A percentile compares a stretch with the other conserved stretches of the same genome.
These are phyloP conservation scores for Noccaea caerulescens DNA, from an alignment of 345 rosid species.

Conservation along the genomic window DNA sequence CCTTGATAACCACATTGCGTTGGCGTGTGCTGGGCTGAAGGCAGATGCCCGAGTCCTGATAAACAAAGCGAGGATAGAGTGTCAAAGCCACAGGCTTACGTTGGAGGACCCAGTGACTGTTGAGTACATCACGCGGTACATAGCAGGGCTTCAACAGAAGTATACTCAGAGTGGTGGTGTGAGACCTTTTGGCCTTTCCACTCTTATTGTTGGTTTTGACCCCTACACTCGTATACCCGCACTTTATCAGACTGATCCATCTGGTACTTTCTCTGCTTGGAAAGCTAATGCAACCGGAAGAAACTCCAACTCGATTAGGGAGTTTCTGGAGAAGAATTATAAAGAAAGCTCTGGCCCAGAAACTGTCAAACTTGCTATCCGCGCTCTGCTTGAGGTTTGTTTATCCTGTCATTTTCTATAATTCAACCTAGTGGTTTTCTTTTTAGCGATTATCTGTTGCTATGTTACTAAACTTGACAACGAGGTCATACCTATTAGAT, in stretches of 20 bases:
- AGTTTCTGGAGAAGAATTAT: slow-evolving; percentile 86
- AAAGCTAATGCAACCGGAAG: slow-evolving; percentile 97
- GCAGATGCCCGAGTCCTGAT: slow-evolving; percentile 81
- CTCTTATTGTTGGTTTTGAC: slow-evolving; percentile 81
- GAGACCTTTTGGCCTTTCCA: slow-evolving; percentile 80
- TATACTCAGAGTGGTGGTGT: slow-evolving; percentile 97
- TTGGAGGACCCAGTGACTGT: slow-evolving; percentile 95
- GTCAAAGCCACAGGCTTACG: slow-evolving; percentile 88
- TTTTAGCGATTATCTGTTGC: background rate
- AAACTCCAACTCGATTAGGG: slow-evolving; percentile 86
- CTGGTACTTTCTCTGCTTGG: slow-evolving; percentile 96
- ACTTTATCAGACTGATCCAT: slow-evolving; percentile 94
- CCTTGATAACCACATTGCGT: slow-evolving; percentile 82
- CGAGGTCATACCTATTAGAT: background rate
- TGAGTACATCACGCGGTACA: slow-evolving; percentile 85
- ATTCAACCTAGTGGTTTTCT: background rate
- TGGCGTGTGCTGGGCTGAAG: slow-evolving; percentile 87
- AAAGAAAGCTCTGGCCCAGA: slow-evolving; percentile 87
- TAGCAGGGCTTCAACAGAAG: slow-evolving; percentile 94
- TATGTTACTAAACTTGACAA: slow-evolving; percentile 13
- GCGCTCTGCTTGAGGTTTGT: slow-evolving; percentile 92
- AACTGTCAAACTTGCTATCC: slow-evolving; percentile 87
- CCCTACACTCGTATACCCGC: slow-evolving; percentile 70
- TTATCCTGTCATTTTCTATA: background rate
- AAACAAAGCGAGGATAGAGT: slow-evolving; percentile 72